Conservation (phyloP, 2,329 filamentous ascomycete species). For the Pseudofabraea citricarpa region DNA sequence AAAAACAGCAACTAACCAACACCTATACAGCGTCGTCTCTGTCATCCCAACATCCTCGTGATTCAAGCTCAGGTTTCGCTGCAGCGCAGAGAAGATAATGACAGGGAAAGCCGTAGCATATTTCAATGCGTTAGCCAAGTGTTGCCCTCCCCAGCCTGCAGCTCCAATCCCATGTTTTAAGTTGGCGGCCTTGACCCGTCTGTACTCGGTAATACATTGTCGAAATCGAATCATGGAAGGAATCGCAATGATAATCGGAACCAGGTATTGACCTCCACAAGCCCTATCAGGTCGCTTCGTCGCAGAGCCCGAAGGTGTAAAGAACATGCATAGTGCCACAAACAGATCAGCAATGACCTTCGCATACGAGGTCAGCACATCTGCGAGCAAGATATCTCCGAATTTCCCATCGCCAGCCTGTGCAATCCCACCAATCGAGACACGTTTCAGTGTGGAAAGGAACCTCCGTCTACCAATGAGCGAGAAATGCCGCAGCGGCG, state of each 20-base stretch:
- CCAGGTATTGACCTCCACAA: constrained; percentile 73
- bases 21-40: constrained; percentile 41
- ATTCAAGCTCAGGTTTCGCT: constrained; percentile 52
- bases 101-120: constrained; percentile 94
- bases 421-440: constrained; percentile 81
- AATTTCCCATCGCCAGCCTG: constrained; percentile 88
- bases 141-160: constrained; percentile 73
- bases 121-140: constrained; percentile 90
- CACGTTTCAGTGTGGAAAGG: constrained; percentile 68
- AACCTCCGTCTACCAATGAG: constrained; percentile 70
- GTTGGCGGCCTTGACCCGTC: constrained; percentile 59
- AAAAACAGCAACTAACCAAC: constrained; percentile 68
- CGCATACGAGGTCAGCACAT: constrained; percentile 91
- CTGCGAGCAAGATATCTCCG: constrained; percentile 86
- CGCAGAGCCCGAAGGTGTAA: constrained; percentile 64
- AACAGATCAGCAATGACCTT: constrained; percentile 89
- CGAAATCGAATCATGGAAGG: constrained; percentile 83
- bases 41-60: constrained; percentile 30
- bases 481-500: constrained; percentile 66
- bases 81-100: constrained; percentile 71
- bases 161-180: constrained; percentile 40
- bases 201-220: constrained; percentile 87
- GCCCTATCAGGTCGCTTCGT: constrained; percentile 76
- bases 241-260: constrained; percentile 78
- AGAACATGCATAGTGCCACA: constrained; percentile 87